Conservation (phyloP, 2,329 filamentous ascomycete species). For the Aspergillus terreus region DNA sequence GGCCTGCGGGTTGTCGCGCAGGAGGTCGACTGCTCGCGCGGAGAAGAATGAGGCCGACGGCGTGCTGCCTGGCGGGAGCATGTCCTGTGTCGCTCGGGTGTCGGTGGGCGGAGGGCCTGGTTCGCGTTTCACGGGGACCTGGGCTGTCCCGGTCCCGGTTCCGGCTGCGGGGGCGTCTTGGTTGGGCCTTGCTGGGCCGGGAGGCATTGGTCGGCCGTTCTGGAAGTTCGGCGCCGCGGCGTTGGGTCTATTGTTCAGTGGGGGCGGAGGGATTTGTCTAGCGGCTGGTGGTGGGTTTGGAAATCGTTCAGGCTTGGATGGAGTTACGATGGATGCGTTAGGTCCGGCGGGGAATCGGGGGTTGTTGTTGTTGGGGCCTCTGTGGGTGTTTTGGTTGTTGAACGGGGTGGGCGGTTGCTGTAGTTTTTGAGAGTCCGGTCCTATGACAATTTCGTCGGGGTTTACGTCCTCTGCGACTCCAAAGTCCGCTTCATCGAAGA, state of each 20-base stretch:
- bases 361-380: conserved; percentile 14
- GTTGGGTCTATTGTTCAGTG: conserved; percentile 18
- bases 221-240: conserved; percentile 13
- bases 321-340: conserved; percentile 29
- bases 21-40: conserved; percentile 59
- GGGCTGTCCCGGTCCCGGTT: conserved; percentile 7
- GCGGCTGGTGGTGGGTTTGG: conserved; percentile 20
- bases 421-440: conserved; percentile 25
- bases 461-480: conserved; percentile 65
- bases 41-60: conserved; percentile 65
- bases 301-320: conserved; percentile 36
- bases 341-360: conserved; percentile 14
- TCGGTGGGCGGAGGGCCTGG: conserved; percentile 9
- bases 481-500: conserved; percentile 76
- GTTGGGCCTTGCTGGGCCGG: conserved; percentile 15
- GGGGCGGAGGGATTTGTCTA: conserved; percentile 20
- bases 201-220: conserved; percentile 14
- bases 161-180: conserved; percentile 9
- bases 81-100: conserved; percentile 16
- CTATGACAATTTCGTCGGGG: conserved; percentile 70
- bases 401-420: conserved; percentile 25
- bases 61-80: conserved; percentile 25
- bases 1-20: conserved; percentile 50
- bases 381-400: conserved; percentile 18
- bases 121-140: conserved; percentile 25